Conservation (phyloP, 805 yeast species). For the Hanseniaspora pseudoguilliermondii region DNA sequence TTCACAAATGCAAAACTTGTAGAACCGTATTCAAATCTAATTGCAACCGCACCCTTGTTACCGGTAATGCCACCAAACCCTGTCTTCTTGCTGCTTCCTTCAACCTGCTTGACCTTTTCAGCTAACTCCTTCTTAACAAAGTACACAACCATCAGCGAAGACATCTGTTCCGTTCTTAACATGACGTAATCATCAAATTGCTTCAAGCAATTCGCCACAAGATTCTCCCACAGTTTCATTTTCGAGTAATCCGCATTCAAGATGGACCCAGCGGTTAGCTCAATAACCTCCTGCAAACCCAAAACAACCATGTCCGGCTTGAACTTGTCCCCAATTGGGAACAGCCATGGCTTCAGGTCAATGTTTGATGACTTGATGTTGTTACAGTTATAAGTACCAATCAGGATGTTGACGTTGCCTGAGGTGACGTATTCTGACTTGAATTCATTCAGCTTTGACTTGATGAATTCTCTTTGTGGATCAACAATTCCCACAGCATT, state of each 20-base stretch:
- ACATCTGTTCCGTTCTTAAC: constrained; percentile 61
- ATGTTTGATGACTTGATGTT: constrained; percentile 43
- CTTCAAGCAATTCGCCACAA: constrained; percentile 52
- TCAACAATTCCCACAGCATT: constrained; percentile 63
- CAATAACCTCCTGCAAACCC: constrained; percentile 91
- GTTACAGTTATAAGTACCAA: constrained; percentile 80
- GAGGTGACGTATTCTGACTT: constrained; percentile 45
- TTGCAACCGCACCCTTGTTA: constrained; percentile 92
- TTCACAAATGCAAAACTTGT: constrained; percentile 76
- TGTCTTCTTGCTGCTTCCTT: constrained; percentile 89
- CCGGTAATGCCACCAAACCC: constrained; percentile 97
- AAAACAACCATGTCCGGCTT: constrained; percentile 74
- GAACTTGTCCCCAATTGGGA: constrained; percentile 49
- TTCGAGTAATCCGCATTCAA: constrained; percentile 72
- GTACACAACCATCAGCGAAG: constrained; percentile 52
- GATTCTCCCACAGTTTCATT: constrained; percentile 65
- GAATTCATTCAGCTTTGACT: constrained; percentile 36
- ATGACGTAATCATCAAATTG: constrained; percentile 45
- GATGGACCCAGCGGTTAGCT: constrained; percentile 81
- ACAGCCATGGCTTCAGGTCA: constrained; percentile 65
- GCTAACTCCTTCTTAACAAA: constrained; percentile 43
- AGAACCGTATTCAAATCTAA: constrained; percentile 68
- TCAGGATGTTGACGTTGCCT: constrained; percentile 49
- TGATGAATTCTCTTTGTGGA: constrained; percentile 79
- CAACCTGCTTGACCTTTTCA: constrained; percentile 59